Conservation (phyloP, 2,329 filamentous ascomycete genomes). For the Aspergillus pseudoglaucus region DNA sequence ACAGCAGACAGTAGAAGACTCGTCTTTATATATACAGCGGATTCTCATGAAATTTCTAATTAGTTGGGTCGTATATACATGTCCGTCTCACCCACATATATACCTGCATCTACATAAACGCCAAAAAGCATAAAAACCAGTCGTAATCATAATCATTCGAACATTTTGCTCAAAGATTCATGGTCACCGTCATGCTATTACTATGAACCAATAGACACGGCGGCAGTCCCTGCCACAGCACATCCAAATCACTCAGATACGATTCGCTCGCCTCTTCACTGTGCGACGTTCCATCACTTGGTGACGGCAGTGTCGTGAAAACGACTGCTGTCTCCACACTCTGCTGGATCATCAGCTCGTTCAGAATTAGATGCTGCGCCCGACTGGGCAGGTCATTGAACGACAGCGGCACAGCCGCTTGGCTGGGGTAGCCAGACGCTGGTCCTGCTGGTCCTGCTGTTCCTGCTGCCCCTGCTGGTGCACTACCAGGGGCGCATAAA, state of each 20-base stretch:
- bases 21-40: no score
- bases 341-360: slow-evolving; percentile 69
- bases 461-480: slow-evolving; percentile 19
- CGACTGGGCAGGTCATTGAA: slow-evolving; percentile 83
- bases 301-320: slow-evolving; percentile 77
- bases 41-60: no score
- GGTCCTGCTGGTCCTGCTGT: slow-evolving; percentile 20
- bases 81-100: no score
- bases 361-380: slow-evolving; percentile 79
- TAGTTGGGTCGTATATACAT: no score
- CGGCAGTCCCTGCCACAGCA: slow-evolving; percentile 69
- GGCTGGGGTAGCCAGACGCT: slow-evolving; percentile 48
- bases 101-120: no score
- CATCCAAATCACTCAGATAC: slow-evolving; percentile 72
- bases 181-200: slow-evolving; percentile 80
- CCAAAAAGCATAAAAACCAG: neutral
- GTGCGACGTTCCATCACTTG: slow-evolving; percentile 66
- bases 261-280: slow-evolving; percentile 64
- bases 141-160: slow-evolving; percentile 6
- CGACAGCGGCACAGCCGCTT: slow-evolving; percentile 61
- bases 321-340: slow-evolving; percentile 68
- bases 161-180: slow-evolving; percentile 32
- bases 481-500: slow-evolving; percentile 11
- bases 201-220: slow-evolving; percentile 74
- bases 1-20: no score